phyloP scores from a whole-genome alignment of 345 rosid genomes.

The Carallia brachiata region DNA sequence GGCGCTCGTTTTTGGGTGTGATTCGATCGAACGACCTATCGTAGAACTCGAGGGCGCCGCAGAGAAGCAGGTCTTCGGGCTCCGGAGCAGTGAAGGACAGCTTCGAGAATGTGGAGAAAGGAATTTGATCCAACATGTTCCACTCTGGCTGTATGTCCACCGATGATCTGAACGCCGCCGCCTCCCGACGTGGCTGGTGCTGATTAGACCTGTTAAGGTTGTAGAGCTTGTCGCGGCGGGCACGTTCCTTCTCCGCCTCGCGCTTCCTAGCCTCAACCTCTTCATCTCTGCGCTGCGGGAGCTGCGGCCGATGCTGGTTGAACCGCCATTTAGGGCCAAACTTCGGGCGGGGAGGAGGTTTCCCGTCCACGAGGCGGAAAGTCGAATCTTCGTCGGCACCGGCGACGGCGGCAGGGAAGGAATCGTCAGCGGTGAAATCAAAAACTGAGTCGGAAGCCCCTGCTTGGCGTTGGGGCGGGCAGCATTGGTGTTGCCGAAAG shows the following conservation, averaged over 20 bases:
- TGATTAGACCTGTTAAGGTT: slow-evolving; percentile 64
- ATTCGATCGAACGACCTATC: slow-evolving; percentile 67
- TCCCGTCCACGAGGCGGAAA: slow-evolving; percentile 89
- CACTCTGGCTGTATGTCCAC: slow-evolving; percentile 98
- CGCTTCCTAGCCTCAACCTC: slow-evolving; percentile 87
- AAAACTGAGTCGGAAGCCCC: slow-evolving; percentile 54
- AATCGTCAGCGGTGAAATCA: slow-evolving; percentile 82
- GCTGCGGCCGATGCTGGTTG: slow-evolving; percentile 69
- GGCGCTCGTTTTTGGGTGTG: slow-evolving; percentile 79
- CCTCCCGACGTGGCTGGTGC: slow-evolving; percentile 76
- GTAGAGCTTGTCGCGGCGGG: slow-evolving; percentile 82
- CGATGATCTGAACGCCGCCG: slow-evolving; percentile 74
- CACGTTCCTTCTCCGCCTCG: slow-evolving; percentile 92
- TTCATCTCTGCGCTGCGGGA: slow-evolving; percentile 93
- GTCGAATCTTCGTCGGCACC: slow-evolving; percentile 65
- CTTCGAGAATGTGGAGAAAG: slow-evolving; percentile 82
- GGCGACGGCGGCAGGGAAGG: slow-evolving; percentile 49
- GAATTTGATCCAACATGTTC: slow-evolving; percentile 98
- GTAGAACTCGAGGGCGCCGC: slow-evolving; percentile 81
- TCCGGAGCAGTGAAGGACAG: slow-evolving; percentile 71
- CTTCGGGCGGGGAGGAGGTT: slow-evolving; percentile 83
- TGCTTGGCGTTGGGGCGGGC: slow-evolving; percentile 33
- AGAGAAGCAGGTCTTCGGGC: slow-evolving; percentile 75
- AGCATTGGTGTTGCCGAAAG: slow-evolving; percentile 27
- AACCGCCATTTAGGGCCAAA: slow-evolving; percentile 92